These are phyloP conservation scores for Rubia balearica DNA, from an alignment of 305 asterid species.

Conservation along the genomic window DNA sequence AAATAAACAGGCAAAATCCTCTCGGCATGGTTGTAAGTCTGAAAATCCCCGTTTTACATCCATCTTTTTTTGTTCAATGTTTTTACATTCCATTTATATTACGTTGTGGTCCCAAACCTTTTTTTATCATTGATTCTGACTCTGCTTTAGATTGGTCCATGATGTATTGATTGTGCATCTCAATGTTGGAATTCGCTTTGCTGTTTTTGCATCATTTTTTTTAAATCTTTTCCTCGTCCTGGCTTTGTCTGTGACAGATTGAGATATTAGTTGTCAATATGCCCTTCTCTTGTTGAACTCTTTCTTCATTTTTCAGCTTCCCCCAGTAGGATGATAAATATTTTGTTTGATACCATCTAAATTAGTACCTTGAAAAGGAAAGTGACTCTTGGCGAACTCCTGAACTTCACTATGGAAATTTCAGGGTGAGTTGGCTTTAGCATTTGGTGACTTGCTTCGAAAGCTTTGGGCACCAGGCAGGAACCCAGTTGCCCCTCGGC, in stretches of 20 bases:
- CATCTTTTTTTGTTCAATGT: background rate
- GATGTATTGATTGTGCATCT: background rate
- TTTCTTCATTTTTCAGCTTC: background rate
- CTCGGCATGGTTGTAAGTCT: constrained; percentile 98
- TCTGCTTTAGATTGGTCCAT: background rate
- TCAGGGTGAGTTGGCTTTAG: constrained; percentile 98
- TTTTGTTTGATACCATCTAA: background rate
- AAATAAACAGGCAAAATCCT: constrained; percentile 91
- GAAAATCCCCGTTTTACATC: constrained; percentile 17
- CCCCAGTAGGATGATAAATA: background rate
- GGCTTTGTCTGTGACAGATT: background rate
- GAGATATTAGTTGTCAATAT: background rate
- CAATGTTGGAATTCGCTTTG: background rate
- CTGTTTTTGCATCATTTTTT: background rate
- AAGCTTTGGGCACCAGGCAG: constrained; percentile 98
- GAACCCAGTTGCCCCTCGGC: constrained; percentile 87
- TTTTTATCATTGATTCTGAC: background rate
- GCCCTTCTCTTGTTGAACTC: background rate
- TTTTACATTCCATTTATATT: background rate
- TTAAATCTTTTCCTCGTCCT: background rate
- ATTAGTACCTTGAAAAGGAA: constrained; percentile 3
- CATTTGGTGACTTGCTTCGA: constrained; percentile 95
- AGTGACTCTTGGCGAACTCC: background rate
- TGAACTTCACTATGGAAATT: constrained; percentile 21
- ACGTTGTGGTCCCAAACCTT: background rate